Conservation (phyloP, 805 yeast species). For the Phaffomyces antillensis region DNA sequence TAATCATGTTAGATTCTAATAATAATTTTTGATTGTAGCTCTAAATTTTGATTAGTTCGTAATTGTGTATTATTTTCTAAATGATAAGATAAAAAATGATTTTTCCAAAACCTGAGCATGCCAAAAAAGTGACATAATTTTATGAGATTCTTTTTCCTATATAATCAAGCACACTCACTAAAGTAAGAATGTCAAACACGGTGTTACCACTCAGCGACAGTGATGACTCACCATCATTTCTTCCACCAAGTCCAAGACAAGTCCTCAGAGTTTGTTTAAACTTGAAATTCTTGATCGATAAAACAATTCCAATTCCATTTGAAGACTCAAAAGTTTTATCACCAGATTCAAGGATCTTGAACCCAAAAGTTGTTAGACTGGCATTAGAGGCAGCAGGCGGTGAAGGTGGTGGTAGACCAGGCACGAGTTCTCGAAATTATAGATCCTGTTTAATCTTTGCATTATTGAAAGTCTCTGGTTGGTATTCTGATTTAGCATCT, state of each 20-base stretch:
- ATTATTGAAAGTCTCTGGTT: constrained; percentile 63
- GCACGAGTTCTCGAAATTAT: constrained; percentile 53
- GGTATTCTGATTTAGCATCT: constrained; percentile 61
- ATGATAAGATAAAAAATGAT: no score
- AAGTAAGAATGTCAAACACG: neutral
- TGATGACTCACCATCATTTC: neutral
- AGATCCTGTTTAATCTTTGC: constrained; percentile 64
- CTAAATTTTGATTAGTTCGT: no score
- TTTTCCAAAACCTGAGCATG: no score
- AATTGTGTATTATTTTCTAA: no score
- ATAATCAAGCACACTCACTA: no score
- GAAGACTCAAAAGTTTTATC: constrained; percentile 41
- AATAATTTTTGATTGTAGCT: no score
- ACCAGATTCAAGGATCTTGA: constrained; percentile 55
- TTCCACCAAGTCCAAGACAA: constrained; percentile 57
- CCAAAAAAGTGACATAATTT: no score
- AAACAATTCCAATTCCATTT: constrained; percentile 60
- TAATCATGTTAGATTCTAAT: no score
- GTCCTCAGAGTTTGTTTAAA: constrained; percentile 63
- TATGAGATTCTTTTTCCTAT: no score
- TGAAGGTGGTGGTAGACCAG: constrained; percentile 47
- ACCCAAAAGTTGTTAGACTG: constrained; percentile 48
- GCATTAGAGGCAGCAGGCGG: constrained; percentile 79
- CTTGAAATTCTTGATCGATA: constrained; percentile 66
- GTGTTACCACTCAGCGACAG: neutral